Conservation (phyloP, 177 flowering plant genomes). For the Tripterygium wilfordii region DNA sequence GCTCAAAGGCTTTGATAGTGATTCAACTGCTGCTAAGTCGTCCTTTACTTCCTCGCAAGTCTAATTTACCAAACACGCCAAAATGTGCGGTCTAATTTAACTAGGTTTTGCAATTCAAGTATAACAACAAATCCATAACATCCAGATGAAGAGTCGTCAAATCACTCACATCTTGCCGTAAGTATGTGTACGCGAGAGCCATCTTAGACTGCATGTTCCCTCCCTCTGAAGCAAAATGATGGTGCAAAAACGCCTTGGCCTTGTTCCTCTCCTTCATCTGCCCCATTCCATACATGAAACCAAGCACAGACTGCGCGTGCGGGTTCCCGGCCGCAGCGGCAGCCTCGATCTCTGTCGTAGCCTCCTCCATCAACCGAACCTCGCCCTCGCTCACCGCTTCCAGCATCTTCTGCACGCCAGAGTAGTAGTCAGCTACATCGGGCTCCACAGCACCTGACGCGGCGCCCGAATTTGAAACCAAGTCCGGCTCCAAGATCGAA, state of each 20-base stretch:
- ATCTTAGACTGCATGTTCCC: constrained; percentile 92
- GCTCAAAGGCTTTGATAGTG: too few relatives aligned
- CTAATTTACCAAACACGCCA: too few relatives aligned
- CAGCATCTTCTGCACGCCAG: constrained; percentile 50
- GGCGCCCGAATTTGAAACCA: too few relatives aligned
- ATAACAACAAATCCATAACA: too few relatives aligned
- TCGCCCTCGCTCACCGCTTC: constrained; percentile 49
- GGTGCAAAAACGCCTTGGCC: constrained; percentile 64
- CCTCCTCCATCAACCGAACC: constrained; percentile 51
- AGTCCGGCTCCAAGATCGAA: constrained; percentile 70
- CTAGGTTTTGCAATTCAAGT: too few relatives aligned
- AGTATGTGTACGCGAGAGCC: constrained; percentile 80
- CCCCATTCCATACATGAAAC: constrained; percentile 72
- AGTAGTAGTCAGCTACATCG: constrained; percentile 31
- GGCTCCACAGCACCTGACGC: constrained; percentile 1
- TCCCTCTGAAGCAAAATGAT: constrained; percentile 68
- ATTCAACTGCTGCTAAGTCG: too few relatives aligned
- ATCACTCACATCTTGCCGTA: constrained; percentile 79
- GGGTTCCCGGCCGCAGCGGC: constrained; percentile 46
- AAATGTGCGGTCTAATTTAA: too few relatives aligned
- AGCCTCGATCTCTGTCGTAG: constrained; percentile 54
- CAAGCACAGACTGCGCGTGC: constrained; percentile 75
- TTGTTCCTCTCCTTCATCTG: constrained; percentile 46
- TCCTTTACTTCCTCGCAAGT: too few relatives aligned
- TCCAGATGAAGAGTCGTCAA: too few relatives aligned